phyloP scores from a whole-genome alignment of 306 rosid species.

The Datisca glomerata region DNA sequence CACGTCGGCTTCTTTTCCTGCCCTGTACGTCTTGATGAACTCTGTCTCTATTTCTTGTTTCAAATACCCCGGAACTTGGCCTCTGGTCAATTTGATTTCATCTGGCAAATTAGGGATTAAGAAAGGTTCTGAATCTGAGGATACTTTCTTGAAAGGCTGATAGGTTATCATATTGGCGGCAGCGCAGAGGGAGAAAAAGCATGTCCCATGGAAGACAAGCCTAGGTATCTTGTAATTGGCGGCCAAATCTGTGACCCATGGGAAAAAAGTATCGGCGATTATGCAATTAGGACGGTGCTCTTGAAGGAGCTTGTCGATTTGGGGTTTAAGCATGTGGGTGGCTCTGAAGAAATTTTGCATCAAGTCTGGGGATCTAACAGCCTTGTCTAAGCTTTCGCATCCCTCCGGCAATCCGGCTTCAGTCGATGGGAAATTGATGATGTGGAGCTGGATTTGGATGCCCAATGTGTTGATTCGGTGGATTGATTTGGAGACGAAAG shows the following conservation, averaged over 20 bases:
- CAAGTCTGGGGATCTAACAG: slow-evolving; percentile 6
- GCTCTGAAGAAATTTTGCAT: slow-evolving; percentile 8
- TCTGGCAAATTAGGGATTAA: slow-evolving; percentile 18
- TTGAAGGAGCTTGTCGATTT: slow-evolving; percentile 14
- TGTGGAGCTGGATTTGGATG: background rate
- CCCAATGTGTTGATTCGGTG: background rate
- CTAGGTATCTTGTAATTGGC: slow-evolving; percentile 25
- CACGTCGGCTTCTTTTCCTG: slow-evolving; percentile 8
- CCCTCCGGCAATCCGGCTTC: slow-evolving; percentile 29
- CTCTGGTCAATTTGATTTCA: slow-evolving; percentile 14
- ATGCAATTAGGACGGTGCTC: slow-evolving; percentile 18
- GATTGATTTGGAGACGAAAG: slow-evolving; percentile 10
- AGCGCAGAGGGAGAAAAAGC: slow-evolving; percentile 15
- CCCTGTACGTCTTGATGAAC: background rate
- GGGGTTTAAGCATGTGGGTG: slow-evolving; percentile 11
- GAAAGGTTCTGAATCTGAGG: slow-evolving; percentile 19
- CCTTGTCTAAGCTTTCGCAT: slow-evolving; percentile 14
- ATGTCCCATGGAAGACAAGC: slow-evolving; percentile 22
- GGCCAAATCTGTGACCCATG: slow-evolving; percentile 21
- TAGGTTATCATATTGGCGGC: background rate
- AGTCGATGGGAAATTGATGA: slow-evolving; percentile 7
- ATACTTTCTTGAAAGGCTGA: slow-evolving; percentile 12
- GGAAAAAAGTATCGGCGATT: slow-evolving; percentile 16
- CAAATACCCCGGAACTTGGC: slow-evolving; percentile 7
- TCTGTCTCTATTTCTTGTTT: slow-evolving; percentile 7